Evolutionary conservation across 176 grass and related monocot species (phyloP).

Genomic region (Carex parvula): DNA sequence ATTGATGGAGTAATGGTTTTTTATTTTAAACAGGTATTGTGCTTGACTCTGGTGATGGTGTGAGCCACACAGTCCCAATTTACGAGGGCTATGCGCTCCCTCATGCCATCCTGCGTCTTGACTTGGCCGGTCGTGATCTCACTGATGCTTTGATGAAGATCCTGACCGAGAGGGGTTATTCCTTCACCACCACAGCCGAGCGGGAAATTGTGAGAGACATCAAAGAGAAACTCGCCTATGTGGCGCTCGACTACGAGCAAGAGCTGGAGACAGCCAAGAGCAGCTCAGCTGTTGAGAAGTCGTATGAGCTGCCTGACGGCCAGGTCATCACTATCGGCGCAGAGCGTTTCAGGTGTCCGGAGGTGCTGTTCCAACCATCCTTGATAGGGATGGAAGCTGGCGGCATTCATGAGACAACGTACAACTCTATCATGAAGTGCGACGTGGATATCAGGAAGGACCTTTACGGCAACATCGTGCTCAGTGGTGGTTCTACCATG

Average conservation of each 20-base stretch:
- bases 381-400: constrained; percentile 99
- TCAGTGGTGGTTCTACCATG: constrained; percentile 91
- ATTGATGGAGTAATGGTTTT: not conserved
- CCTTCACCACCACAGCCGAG: constrained; percentile 92
- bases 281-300: constrained; percentile 86
- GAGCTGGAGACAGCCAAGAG: constrained; percentile 81
- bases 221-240: constrained; percentile 93
- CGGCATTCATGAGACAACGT: constrained; percentile 93
- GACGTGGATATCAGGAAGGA: constrained; percentile 99
- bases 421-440: constrained; percentile 99
- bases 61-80: constrained; percentile 93
- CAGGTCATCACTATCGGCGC: constrained; percentile 92
- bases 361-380: constrained; percentile 97
- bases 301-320: constrained; percentile 84
- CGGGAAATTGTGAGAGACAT: constrained; percentile 96
- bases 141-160: constrained; percentile 96
- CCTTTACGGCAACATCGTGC: constrained; percentile 87
- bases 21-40: constrained; percentile 57
- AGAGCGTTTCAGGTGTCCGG: constrained; percentile 91
- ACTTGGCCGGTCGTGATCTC: constrained; percentile 83
- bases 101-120: constrained; percentile 86
- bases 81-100: constrained; percentile 95
- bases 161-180: constrained; percentile 88
- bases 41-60: constrained; percentile 87
- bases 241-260: constrained; percentile 90